Conservation (phyloP, 2,329 filamentous ascomycete genomes). For the Alternaria rosae region DNA sequence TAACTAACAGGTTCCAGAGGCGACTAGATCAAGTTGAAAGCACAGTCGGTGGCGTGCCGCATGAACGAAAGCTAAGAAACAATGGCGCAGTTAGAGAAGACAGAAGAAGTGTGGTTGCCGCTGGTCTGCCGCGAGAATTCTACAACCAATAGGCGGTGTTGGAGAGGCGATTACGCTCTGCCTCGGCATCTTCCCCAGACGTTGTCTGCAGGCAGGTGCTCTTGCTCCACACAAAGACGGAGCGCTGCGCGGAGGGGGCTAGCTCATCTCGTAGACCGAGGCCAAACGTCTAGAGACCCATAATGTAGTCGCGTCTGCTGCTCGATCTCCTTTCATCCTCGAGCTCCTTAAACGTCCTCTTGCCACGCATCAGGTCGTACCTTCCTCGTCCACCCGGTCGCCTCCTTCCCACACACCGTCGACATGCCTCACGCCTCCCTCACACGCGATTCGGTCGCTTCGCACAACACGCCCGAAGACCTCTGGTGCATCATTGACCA, state of each 20-base stretch:
- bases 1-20: background rate
- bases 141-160: background rate
- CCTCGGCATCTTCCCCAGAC: slow-evolving; percentile 35
- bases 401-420: background rate
- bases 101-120: background rate
- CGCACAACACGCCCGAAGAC: slow-evolving; percentile 77
- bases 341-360: background rate
- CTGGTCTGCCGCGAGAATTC: background rate
- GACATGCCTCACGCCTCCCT: slow-evolving; percentile 48
- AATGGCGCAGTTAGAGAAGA: background rate
- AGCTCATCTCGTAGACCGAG: slow-evolving; percentile 25
- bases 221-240: slow-evolving; percentile 22
- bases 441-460: slow-evolving; percentile 69
- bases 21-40: background rate
- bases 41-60: background rate
- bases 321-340: slow-evolving; percentile 4
- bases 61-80: background rate
- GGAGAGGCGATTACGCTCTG: slow-evolving; percentile 3
- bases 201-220: slow-evolving; percentile 5
- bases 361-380: background rate
- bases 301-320: slow-evolving; percentile 16
- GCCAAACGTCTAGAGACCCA: slow-evolving; percentile 16
- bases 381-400: background rate
- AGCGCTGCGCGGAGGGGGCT: slow-evolving; percentile 24
- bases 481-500: slow-evolving; percentile 87